phyloP scores from a whole-genome alignment of 2,329 filamentous ascomycete genomes.

The Penicillium sp. region DNA sequence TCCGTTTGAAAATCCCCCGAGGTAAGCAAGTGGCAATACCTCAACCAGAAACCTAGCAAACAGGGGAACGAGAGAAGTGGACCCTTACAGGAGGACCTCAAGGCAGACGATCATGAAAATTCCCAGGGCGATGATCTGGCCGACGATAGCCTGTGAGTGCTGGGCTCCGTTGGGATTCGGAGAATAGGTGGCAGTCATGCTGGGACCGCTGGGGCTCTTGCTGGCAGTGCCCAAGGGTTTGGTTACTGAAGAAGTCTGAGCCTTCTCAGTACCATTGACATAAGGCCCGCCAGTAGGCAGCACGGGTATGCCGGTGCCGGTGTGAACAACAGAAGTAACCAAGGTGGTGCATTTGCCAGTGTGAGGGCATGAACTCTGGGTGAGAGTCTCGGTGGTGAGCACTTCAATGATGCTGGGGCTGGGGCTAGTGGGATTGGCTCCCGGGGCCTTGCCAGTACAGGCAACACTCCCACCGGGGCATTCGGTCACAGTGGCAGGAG shows the following conservation, averaged over 20 bases:
- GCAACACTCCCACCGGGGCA: neutral
- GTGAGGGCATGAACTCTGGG: neutral
- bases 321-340: neutral
- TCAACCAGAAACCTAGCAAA: neutral
- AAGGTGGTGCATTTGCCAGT: neutral
- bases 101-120: neutral
- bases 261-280: neutral
- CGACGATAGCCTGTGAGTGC: neutral
- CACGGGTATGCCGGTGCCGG: neutral
- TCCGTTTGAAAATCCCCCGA: neutral
- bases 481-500: neutral
- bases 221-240: neutral
- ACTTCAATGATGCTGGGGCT: neutral
- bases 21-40: neutral
- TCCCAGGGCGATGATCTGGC: neutral
- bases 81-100: neutral
- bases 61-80: neutral
- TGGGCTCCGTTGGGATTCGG: neutral
- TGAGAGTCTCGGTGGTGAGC: neutral
- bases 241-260: neutral
- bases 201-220: conserved; percentile 1
- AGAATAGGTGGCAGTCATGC: neutral
- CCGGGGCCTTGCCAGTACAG: too few relatives aligned
- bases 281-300: neutral
- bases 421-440: neutral